Percentiles rank a stretch among this genome's conserved stretches.
Conservation (phyloP, 2,329 filamentous ascomycete species). For the Penicillium concentricum region DNA sequence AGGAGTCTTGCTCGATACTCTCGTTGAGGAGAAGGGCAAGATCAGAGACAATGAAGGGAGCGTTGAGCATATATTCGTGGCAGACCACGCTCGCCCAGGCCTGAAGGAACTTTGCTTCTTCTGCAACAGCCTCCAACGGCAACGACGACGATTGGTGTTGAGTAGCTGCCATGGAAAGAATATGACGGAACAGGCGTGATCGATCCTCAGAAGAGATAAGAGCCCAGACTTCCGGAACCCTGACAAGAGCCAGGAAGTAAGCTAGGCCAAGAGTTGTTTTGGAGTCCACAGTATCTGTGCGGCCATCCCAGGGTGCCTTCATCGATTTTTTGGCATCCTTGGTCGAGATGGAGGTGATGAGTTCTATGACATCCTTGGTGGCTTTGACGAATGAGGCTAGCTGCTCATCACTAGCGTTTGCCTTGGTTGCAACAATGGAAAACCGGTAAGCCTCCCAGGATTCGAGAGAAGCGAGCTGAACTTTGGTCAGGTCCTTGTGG, state of each 20-base stretch:
- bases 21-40: constrained; percentile 35
- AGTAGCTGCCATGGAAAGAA: constrained; percentile 33
- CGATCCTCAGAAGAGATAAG: constrained; percentile 31
- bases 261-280: constrained; percentile 32
- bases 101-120: constrained; percentile 35
- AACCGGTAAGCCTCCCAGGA: constrained; percentile 41
- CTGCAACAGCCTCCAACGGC: constrained; percentile 26
- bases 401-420: constrained; percentile 18
- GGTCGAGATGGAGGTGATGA: constrained; percentile 24
- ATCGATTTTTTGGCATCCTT: constrained; percentile 27
- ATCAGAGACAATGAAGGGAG: constrained; percentile 35
- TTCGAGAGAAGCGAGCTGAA: constrained; percentile 31
- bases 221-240: constrained; percentile 31
- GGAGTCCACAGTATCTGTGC: constrained; percentile 35
- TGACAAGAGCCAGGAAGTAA: constrained; percentile 35
- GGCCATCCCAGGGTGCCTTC: constrained; percentile 39
- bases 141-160: constrained; percentile 27
- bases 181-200: constrained; percentile 32
- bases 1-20: constrained; percentile 30
- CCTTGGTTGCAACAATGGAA: constrained; percentile 28
- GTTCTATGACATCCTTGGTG: constrained; percentile 26
- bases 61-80: constrained; percentile 40
- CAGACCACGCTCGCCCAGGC: constrained; percentile 41
- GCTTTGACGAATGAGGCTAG: constrained; percentile 26
- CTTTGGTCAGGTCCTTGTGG: constrained; percentile 26